These are phyloP conservation scores for Amanita rubescens DNA, from an alignment of 768 basidiomycete genomes.

Conservation along the genomic window DNA sequence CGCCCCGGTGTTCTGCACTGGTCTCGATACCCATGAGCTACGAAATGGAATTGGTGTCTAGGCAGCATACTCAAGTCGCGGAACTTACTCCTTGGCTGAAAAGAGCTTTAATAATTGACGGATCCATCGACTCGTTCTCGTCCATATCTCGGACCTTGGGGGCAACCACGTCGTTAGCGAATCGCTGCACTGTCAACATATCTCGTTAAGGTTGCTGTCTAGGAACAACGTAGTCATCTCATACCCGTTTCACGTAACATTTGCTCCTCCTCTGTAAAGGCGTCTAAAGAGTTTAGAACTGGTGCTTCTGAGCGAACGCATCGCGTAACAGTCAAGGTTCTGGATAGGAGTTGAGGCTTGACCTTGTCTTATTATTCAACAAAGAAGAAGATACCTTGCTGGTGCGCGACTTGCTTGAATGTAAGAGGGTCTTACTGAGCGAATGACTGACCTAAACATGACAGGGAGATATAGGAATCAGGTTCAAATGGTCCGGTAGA, in stretches of 20 bases:
- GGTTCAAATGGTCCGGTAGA: not conserved
- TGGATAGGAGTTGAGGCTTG: conserved; percentile 10
- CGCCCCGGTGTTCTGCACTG: conserved; percentile 70
- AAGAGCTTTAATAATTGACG: conserved; percentile 73
- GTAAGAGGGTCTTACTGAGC: not conserved
- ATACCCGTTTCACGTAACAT: conserved; percentile 89
- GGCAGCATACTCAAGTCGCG: not conserved
- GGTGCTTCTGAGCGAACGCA: conserved; percentile 17
- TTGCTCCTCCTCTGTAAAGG: conserved; percentile 89
- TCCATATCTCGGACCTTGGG: conserved; percentile 98
- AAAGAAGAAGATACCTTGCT: not conserved
- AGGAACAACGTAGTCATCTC: conserved; percentile 13
- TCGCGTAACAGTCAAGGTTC: conserved; percentile 22
- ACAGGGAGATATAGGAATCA: not conserved
- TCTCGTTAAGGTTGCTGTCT: not conserved
- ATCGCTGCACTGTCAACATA: conserved; percentile 63
- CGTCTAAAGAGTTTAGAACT: conserved; percentile 58
- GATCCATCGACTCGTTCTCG: conserved; percentile 93
- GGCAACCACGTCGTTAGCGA: conserved; percentile 81
- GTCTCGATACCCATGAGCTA: conserved; percentile 99
- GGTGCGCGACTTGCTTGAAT: not conserved
- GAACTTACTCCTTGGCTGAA: conserved; percentile 88
- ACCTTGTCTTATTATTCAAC: not conserved
- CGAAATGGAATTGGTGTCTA: conserved; percentile 1
- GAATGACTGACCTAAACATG: conserved; percentile 7